Evolutionary conservation across 176 grass and related monocot genomes (phyloP).

Genomic region (Cymbopogon citratus): DNA sequence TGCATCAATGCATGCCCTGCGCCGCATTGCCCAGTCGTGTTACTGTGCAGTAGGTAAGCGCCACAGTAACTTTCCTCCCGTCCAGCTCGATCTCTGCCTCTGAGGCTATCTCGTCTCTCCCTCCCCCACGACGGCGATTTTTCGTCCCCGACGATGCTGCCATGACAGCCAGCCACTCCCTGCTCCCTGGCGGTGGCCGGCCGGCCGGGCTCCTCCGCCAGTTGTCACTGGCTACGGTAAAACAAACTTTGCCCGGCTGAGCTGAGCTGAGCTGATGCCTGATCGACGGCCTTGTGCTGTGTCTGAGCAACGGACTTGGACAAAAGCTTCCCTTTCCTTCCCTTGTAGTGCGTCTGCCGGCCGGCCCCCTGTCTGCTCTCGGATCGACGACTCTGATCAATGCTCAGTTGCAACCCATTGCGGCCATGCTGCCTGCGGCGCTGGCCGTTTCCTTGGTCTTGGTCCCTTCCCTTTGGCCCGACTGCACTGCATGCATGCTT

Average conservation of each 20-base stretch:
- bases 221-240: neutral
- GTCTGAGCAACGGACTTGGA: neutral
- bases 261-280: neutral
- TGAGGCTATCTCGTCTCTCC: neutral
- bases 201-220: neutral
- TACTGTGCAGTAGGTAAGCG: constrained; percentile 1
- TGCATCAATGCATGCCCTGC: constrained; percentile 18
- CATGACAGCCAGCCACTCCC: neutral
- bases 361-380: neutral
- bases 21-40: constrained; percentile 16
- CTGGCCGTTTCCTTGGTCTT: neutral
- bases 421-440: neutral
- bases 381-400: neutral
- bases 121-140: neutral
- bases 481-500: neutral
- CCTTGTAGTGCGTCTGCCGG: neutral
- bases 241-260: neutral
- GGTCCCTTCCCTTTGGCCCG: neutral
- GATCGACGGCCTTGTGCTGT: neutral
- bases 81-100: too few relatives aligned
- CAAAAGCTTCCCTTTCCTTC: neutral
- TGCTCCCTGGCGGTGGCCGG: too few relatives aligned
- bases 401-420: neutral
- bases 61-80: neutral
- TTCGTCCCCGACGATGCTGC: neutral